A percentile compares a stretch with the other conserved stretches of the same genome.
Conservation (phyloP, 306 rosid species). For the Cucurbita ficifolia region DNA sequence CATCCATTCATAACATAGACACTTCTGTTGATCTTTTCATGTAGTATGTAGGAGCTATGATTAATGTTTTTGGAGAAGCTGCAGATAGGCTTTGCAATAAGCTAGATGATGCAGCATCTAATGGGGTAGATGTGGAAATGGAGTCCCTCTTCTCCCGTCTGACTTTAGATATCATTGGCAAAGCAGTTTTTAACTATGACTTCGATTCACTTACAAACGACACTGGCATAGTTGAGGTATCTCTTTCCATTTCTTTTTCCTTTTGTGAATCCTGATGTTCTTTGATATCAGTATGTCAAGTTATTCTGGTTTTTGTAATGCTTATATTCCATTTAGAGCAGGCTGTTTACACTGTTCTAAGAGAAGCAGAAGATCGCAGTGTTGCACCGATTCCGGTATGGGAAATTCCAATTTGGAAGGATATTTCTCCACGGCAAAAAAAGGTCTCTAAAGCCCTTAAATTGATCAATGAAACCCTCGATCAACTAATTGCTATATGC, state of each 20-base stretch:
- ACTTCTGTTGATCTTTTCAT: conserved; percentile 12
- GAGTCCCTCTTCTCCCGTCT: conserved; percentile 92
- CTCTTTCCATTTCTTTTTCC: conserved; percentile 12
- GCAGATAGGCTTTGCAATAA: conserved; percentile 84
- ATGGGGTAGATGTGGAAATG: conserved; percentile 92
- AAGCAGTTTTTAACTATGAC: conserved; percentile 92
- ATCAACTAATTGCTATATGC: conserved; percentile 70
- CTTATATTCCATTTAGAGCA: conserved; percentile 32
- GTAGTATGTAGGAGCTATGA: conserved; percentile 90
- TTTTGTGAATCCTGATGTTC: conserved; percentile 1
- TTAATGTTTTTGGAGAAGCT: conserved; percentile 87
- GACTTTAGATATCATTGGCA: conserved; percentile 88
- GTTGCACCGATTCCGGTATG: conserved; percentile 77
- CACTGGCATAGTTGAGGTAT: conserved; percentile 87
- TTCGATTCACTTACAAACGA: conserved; percentile 86
- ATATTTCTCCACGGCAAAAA: conserved; percentile 79
- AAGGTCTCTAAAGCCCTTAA: conserved; percentile 78
- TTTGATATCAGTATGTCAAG: conserved; percentile 11
- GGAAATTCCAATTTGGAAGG: conserved; percentile 97
- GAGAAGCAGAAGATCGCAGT: conserved; percentile 98
- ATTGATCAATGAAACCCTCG: conserved; percentile 61
- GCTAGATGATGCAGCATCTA: conserved; percentile 70
- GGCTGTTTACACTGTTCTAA: conserved; percentile 89
- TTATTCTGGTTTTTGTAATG: neutral
- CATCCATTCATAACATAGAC: conserved; percentile 4